Evolutionary conservation across 2,329 filamentous ascomycete species (phyloP).

Genomic region (Colletotrichum tropicale): DNA sequence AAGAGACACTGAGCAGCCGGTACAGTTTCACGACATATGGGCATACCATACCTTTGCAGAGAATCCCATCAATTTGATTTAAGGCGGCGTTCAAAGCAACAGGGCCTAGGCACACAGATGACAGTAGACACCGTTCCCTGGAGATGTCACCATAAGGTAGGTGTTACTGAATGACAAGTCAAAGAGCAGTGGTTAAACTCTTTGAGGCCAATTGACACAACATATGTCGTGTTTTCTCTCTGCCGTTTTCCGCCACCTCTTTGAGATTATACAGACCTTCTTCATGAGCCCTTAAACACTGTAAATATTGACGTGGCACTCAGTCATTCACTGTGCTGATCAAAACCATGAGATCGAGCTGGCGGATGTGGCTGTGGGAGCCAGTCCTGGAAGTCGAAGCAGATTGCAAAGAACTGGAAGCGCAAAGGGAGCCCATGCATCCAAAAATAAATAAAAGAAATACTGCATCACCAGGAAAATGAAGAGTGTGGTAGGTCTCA

Average conservation of each 20-base stretch:
- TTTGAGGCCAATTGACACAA: neutral
- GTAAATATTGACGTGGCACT: rapidly evolving
- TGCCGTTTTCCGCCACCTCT: neutral
- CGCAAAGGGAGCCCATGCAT: neutral
- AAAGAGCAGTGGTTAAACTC: neutral
- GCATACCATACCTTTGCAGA: neutral
- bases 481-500: neutral
- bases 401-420: neutral
- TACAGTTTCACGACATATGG: neutral
- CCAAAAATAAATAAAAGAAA: too few relatives aligned
- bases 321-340: neutral
- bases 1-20: neutral
- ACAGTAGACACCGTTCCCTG: rapidly evolving
- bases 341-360: rapidly evolving
- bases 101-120: neutral
- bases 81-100: neutral
- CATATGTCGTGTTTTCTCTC: neutral
- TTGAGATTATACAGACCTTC: rapidly evolving
- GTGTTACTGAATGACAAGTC: neutral
- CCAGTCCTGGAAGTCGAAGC: neutral
- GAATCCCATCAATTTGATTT: rapidly evolving
- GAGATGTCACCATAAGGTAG: neutral
- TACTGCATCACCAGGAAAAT: neutral
- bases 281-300: rapidly evolving
- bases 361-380: neutral